Base-by-base conservation (phyloP, 169 alveolate genomes). In the Cryptosporidium viatorum region DNA sequence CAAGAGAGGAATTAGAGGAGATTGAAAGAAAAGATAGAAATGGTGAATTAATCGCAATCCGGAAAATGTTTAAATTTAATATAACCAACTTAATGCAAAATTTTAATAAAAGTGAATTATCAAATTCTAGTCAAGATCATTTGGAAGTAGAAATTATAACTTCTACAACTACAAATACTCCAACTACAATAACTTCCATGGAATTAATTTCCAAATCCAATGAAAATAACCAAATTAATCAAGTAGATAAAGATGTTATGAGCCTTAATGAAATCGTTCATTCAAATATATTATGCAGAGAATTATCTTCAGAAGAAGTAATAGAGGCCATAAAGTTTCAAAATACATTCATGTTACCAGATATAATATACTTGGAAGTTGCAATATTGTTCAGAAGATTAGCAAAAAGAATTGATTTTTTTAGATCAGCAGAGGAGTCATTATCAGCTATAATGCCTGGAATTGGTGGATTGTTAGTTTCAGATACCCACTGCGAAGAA, bases 311-410 rank as follows among this genome's bases (percentile, higher is more conserved):
- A 35, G 89, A 65, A 0, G 89, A 80, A 23, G 23, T 59, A 31
- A 48, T 80, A 1, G 89, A 80, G 10, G 69, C 68, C 21, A 41
- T 80, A 39, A 80, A 67, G 31, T 80, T 80, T 23, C 89, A 80
- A 45, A 80, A 80, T 80, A 43, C 89, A 23, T 80, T 80, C 62
- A 45, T 80, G 50, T 23, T 80, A n/a, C 89, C 89, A n/a, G 89
- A 80, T 80, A 50, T 59, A n/a, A 26, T 80, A 10, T 80, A 80
- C 26, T 39, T 80, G 23, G 45, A 80, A 62, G 59, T 65, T 26
- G 31, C 80, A 5, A 39, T 65, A 5, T 39, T 80, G 4, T 29
- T 80, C 10, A 59, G 89, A 41, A 80, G 89, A 23, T 8, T 80
- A 16, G 74, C 67, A 21, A 80, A 80, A 41, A 59, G 89, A 26